Conservation (phyloP, 2,329 filamentous ascomycete genomes). For the Colletotrichum horii region DNA sequence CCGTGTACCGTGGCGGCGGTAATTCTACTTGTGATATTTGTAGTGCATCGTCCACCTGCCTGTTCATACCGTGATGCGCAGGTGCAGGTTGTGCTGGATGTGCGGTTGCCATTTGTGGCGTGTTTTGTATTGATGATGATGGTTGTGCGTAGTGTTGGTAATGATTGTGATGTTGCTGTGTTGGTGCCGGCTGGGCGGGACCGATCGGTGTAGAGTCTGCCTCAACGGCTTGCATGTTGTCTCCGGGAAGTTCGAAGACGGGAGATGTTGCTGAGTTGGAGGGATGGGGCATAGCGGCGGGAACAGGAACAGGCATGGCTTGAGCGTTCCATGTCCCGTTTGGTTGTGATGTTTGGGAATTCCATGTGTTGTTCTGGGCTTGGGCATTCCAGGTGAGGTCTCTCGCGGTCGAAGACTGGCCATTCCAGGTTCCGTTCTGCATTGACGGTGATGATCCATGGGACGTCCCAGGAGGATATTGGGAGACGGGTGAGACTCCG, state of each 20-base stretch:
- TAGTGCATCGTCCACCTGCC: slow-evolving; percentile 13
- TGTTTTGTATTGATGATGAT: slow-evolving; percentile 11
- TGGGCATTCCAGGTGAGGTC: not conserved
- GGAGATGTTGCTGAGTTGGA: not conserved
- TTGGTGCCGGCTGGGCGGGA: not conserved
- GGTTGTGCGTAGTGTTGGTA: not conserved
- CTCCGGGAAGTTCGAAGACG: slow-evolving; percentile 17
- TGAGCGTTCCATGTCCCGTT: slow-evolving; percentile 4
- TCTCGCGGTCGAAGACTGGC: not conserved
- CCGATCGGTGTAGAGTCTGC: slow-evolving; percentile 17
- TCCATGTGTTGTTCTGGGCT: not conserved
- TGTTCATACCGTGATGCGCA: slow-evolving; percentile 1
- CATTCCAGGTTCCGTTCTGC: not conserved
- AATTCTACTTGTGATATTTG: slow-evolving; percentile 20
- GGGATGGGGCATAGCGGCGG: not conserved
- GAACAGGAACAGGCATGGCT: not conserved
- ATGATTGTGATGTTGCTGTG: not conserved
- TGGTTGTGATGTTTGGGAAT: not conserved
- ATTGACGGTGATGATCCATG: not conserved
- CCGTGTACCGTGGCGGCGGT: slow-evolving; percentile 13
- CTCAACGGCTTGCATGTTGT: slow-evolving; percentile 9
- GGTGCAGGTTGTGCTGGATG: not conserved
- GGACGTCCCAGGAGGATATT: not conserved
- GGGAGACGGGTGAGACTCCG: slow-evolving; percentile 5
- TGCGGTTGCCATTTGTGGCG: not conserved